Evolutionary conservation across 179 eudicot species (phyloP).

Genomic region (Spergularia azorica): DNA sequence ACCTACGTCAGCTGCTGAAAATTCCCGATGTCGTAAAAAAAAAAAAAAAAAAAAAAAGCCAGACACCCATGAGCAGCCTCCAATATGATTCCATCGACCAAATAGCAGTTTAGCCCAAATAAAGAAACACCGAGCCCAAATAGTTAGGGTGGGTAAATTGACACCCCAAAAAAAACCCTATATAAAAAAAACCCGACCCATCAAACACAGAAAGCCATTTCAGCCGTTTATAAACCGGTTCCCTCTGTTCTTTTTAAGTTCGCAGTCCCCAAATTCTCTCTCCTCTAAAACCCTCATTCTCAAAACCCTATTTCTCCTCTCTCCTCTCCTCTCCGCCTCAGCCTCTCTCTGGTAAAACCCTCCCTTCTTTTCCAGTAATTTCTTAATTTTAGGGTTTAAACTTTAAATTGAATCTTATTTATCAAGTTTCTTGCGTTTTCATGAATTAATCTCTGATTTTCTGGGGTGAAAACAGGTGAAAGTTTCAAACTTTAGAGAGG

Average conservation of each 20-base stretch:
- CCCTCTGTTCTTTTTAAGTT: neutral
- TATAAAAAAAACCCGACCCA: neutral
- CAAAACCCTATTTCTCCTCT: constrained; percentile 10
- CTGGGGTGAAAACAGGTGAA: neutral
- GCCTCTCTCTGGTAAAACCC: neutral
- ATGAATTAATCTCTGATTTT: neutral
- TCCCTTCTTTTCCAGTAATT: neutral
- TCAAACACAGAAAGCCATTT: no score
- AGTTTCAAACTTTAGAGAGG: neutral
- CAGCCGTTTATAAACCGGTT: neutral
- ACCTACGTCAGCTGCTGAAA: no score
- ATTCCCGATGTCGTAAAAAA: no score
- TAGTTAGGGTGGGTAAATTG: no score
- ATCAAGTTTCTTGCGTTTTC: neutral
- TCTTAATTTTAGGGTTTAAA: neutral
- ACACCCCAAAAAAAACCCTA: no score
- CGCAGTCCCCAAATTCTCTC: no score
- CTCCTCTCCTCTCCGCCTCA: neutral
- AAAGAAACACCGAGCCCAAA: no score
- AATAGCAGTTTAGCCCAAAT: no score
- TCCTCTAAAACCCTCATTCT: constrained; percentile 23
- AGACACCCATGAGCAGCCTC: no score
- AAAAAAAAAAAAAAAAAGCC: no score
- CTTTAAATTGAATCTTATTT: no score
- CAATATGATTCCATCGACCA: no score